Base-by-base conservation (phyloP, 140 eudicot species). In the Anethum foeniculum region DNA sequence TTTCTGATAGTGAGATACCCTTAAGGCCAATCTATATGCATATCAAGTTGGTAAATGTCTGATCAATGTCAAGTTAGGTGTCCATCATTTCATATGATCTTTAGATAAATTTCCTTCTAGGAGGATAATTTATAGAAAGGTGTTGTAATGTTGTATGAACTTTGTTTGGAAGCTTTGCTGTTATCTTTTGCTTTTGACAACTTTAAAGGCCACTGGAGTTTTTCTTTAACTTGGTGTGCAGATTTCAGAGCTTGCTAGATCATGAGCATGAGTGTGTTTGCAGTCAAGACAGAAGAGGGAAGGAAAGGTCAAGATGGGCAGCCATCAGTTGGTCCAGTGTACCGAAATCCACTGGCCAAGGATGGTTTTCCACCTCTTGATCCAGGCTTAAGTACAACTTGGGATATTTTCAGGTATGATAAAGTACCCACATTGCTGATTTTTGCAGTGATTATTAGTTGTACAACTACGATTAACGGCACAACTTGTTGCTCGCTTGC, bases 321-420 rank as follows among this genome's bases (percentile, higher is more conserved):
- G 82, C 94, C 91, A 4, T 90, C 99, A 0, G 86, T 96, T 23
- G 99, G 99, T 71, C 99, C 99, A 2, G 79, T 88, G 18, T 89
- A 89, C 65, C 87, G 99, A n/a, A 96, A 88, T 85, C 88, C 74
- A 43, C 80, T 96, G 7, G 86, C 97, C 5, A 81, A 91, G 83
- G 86, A 91, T 82, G 93, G 74, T n/a, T 96, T 91, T 54, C 99
- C 99, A 0, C 89, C 98, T 47, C 83, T 88, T 76, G 92, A 93
- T 79, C 79, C 89, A 30, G 78, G 83, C 15, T 44, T 88, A n/a
- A 77, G 81, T 74, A 89, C 98, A 41, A 77, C 93, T 82, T 96
- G 99, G 99, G 92, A 93, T 41, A 83, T 90, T 34, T 96, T 91
- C 88, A 88, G 92, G 99, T 96, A 34, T 69, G 36, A 32, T 80